phyloP scores from a whole-genome alignment of 768 basidiomycete genomes.

The Auricularia sp. region DNA sequence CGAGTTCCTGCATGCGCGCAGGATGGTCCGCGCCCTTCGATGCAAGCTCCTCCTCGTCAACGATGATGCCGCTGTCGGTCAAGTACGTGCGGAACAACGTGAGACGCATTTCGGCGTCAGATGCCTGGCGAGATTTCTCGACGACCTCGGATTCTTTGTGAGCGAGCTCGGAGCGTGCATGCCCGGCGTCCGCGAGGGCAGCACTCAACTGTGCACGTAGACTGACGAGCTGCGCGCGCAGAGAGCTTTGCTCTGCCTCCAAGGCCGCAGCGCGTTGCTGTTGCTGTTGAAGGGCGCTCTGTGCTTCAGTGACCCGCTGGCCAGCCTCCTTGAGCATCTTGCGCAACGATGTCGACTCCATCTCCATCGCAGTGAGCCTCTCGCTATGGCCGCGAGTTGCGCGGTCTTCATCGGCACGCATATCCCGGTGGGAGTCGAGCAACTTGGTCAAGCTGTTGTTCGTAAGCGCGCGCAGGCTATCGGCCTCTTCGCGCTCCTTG shows the following conservation, averaged over 20 bases:
- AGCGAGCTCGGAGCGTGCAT: slow-evolving; percentile 57
- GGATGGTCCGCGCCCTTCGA: slow-evolving; percentile 28
- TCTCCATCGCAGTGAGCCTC: slow-evolving; percentile 70
- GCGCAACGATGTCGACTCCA: slow-evolving; percentile 65
- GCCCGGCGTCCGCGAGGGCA: slow-evolving; percentile 58
- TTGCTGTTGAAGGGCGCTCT: slow-evolving; percentile 57
- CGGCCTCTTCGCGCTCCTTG: slow-evolving; percentile 88
- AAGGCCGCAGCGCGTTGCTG: slow-evolving; percentile 52
- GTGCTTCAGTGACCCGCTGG: slow-evolving; percentile 59
- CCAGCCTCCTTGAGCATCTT: slow-evolving; percentile 71
- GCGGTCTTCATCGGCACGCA: slow-evolving; percentile 77
- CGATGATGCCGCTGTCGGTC: slow-evolving; percentile 74
- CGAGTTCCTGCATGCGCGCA: slow-evolving; percentile 59
- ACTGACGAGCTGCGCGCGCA: slow-evolving; percentile 65
- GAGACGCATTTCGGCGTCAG: slow-evolving; percentile 64
- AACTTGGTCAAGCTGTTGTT: slow-evolving; percentile 80
- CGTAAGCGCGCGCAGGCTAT: slow-evolving; percentile 77
- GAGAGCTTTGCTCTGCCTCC: slow-evolving; percentile 50
- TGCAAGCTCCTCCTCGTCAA: slow-evolving; percentile 62
- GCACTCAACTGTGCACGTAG: slow-evolving; percentile 65
- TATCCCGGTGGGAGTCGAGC: slow-evolving; percentile 77
- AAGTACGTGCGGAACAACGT: slow-evolving; percentile 78
- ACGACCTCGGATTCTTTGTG: slow-evolving; percentile 55
- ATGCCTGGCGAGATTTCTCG: slow-evolving; percentile 53
- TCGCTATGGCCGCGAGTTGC: slow-evolving; percentile 67